Evolutionary conservation across 192 early-diverging fungal genomes (phyloP).

Genomic region (Rhizophagus sp.): DNA sequence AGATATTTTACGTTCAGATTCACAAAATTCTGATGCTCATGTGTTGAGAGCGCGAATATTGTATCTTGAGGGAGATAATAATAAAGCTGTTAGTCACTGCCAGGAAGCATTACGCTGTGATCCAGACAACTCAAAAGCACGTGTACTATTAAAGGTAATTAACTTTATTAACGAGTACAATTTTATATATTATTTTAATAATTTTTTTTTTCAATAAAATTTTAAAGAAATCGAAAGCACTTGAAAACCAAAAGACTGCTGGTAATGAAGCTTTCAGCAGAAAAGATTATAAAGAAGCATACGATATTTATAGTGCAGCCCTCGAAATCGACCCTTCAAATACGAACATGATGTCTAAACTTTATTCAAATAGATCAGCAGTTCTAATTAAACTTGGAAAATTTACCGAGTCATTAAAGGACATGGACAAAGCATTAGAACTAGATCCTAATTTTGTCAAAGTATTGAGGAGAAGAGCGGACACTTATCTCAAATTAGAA

Average conservation of each 20-base stretch:
- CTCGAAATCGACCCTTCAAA: conserved; percentile 68
- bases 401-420: conserved; percentile 56
- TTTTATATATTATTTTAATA: background rate
- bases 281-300: conserved; percentile 58
- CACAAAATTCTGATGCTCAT: conserved; percentile 71
- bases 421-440: conserved; percentile 68
- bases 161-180: background rate
- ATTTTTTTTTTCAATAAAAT: background rate
- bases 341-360: conserved; percentile 61
- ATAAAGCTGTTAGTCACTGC: conserved; percentile 54
- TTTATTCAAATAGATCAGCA: conserved; percentile 78
- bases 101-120: conserved; percentile 70
- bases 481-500: conserved; percentile 70
- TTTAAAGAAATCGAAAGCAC: conserved; percentile 55
- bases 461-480: conserved; percentile 76
- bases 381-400: conserved; percentile 66
- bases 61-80: conserved; percentile 69
- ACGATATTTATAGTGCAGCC: conserved; percentile 66
- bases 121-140: conserved; percentile 73
- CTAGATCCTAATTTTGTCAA: conserved; percentile 67
- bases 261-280: conserved; percentile 77
- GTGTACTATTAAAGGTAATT: conserved; percentile 47
- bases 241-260: conserved; percentile 67
- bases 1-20: conserved; percentile 59
- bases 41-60: conserved; percentile 65